Conservation (phyloP, 768 basidiomycete genomes). For the Pulveroboletus sp. region DNA sequence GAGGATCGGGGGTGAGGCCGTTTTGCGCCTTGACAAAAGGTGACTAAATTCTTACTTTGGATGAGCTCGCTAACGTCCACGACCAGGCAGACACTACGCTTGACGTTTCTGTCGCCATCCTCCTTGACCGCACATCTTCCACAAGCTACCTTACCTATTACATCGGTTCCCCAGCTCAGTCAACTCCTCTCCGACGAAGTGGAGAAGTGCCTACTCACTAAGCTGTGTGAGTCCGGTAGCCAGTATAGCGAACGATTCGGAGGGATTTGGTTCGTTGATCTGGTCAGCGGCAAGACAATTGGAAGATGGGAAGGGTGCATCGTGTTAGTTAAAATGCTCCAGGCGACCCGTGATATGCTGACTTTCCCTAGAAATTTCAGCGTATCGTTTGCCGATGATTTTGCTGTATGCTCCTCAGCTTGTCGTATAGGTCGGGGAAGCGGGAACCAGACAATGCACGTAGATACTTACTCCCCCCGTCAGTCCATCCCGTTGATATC, state of each 20-base stretch:
- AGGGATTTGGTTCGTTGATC: conserved; percentile 76
- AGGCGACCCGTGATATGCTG: conserved; percentile 1
- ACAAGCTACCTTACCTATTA: conserved; percentile 69
- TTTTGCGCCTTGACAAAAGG: conserved; percentile 68
- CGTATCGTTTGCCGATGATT: conserved; percentile 48
- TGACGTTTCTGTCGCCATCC: conserved; percentile 75
- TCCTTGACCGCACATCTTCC: conserved; percentile 72
- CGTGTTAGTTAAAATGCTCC: conserved; percentile 45
- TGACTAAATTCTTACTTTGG: conserved; percentile 21
- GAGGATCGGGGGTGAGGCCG: conserved; percentile 64
- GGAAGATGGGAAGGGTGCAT: conserved; percentile 79
- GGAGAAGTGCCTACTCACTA: conserved; percentile 59
- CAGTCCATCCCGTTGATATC: conserved; percentile 38
- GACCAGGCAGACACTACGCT: conserved; percentile 64
- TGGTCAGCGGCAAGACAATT: conserved; percentile 55
- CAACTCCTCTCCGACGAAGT: conserved; percentile 77
- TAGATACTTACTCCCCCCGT: conserved; percentile 38
- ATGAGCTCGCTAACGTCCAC: neutral
- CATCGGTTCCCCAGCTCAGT: conserved; percentile 70
- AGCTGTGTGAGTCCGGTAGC: conserved; percentile 65
- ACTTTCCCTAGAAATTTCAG: conserved; percentile 54
- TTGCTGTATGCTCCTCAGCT: conserved; percentile 53
- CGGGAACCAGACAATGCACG: conserved; percentile 36
- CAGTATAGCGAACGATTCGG: conserved; percentile 45
- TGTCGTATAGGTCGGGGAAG: conserved; percentile 44